phyloP scores from a whole-genome alignment of 805 yeast genomes.

The Metahyphopichia silvanorum region DNA sequence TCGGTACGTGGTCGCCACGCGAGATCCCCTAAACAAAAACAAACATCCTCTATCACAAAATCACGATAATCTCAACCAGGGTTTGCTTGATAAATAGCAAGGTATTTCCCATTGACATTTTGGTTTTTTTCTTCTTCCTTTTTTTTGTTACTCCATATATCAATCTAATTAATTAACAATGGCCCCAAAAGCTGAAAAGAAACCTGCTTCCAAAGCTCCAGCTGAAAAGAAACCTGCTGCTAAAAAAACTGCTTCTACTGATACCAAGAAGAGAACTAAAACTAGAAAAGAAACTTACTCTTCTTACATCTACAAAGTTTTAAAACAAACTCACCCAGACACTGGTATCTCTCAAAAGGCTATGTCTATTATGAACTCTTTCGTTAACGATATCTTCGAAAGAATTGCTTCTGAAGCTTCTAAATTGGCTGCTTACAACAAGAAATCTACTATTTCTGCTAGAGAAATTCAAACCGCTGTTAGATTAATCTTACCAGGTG shows the following conservation, averaged over 20 bases:
- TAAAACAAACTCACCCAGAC: slow-evolving; percentile 98
- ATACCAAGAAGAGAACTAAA: slow-evolving; percentile 88
- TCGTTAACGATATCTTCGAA: slow-evolving; percentile 96
- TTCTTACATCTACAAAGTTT: slow-evolving; percentile 96
- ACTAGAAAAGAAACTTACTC: slow-evolving; percentile 98
- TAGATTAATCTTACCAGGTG: slow-evolving; percentile 97
- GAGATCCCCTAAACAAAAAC: slow-evolving; percentile 1
- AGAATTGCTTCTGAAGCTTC: slow-evolving; percentile 98
- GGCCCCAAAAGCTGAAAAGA: slow-evolving; percentile 71
- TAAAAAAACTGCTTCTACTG: slow-evolving; percentile 79
- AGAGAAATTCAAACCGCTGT: slow-evolving; percentile 99
- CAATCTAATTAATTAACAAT: slow-evolving; percentile 34
- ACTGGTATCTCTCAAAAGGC: slow-evolving; percentile 99
- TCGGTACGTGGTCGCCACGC: not conserved
- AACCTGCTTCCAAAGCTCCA: slow-evolving; percentile 94
- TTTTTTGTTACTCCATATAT: too few species aligned
- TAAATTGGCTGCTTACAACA: slow-evolving; percentile 97
- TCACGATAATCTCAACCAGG: too few species aligned
- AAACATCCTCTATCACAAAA: too few species aligned
- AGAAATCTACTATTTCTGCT: slow-evolving; percentile 95
- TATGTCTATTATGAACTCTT: slow-evolving; percentile 98
- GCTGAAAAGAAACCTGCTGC: slow-evolving; percentile 92
- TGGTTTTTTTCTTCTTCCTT: too few species aligned
- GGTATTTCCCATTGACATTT: too few species aligned
- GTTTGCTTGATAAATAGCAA: too few species aligned